Evolutionary conservation across 306 rosid genomes (phyloP).

Genomic region (Trifolium fragiferum): DNA sequence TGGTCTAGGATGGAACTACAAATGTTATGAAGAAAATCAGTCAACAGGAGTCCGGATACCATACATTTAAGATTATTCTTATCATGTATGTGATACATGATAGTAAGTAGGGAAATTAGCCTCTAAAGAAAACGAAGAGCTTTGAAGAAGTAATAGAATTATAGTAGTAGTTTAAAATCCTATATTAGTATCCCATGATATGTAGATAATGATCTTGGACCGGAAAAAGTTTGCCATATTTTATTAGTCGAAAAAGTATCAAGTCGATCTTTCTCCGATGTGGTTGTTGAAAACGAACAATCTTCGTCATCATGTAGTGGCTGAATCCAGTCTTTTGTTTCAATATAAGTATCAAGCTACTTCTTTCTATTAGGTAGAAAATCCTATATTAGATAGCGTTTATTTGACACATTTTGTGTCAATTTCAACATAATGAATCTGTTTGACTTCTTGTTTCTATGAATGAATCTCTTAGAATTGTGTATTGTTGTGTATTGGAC

Average conservation of each 20-base stretch:
- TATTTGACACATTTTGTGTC: neutral
- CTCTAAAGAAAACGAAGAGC: neutral
- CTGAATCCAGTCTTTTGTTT: neutral
- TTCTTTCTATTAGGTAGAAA: neutral
- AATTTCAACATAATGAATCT: neutral
- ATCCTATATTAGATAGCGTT: neutral
- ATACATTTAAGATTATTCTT: neutral
- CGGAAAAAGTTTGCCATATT: neutral
- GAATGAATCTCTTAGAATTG: no score
- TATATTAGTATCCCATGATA: neutral
- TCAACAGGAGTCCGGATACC: neutral
- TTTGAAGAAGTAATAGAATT: neutral
- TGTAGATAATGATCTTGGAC: neutral
- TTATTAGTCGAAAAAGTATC: neutral
- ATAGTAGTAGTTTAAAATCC: neutral
- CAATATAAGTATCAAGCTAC: neutral
- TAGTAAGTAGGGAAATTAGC: neutral
- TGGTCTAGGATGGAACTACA: neutral
- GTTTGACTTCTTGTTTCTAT: neutral
- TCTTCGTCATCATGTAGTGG: neutral
- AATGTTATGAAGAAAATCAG: neutral
- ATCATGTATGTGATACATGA: neutral
- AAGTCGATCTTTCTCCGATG: neutral
- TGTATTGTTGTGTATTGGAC: no score
- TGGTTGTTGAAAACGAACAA: conserved; percentile 4